phyloP scores from a whole-genome alignment of 345 rosid species.

The Anacardium occidentale region DNA sequence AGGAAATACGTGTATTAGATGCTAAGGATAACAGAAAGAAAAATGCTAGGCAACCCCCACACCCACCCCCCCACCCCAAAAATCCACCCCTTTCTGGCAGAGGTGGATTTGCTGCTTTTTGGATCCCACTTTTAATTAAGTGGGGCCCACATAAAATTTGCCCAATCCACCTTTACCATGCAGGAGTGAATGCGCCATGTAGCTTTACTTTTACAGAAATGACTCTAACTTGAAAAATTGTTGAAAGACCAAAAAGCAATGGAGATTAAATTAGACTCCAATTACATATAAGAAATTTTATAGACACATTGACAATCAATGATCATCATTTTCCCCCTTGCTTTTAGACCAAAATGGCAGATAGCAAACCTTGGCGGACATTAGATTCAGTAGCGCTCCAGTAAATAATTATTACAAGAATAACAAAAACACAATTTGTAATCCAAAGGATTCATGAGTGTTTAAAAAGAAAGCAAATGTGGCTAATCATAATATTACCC shows the following conservation, averaged over 20 bases:
- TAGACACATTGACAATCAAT: neutral
- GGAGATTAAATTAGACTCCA: neutral
- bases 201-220: too few relatives aligned
- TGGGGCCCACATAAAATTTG: too few relatives aligned
- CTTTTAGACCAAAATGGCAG: neutral
- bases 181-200: too few relatives aligned
- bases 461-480: neutral
- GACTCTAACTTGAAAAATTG: neutral
- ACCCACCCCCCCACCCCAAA: too few relatives aligned
- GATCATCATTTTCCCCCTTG: neutral
- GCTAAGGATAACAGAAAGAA: neutral
- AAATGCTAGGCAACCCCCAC: too few relatives aligned
- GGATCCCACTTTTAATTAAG: too few relatives aligned
- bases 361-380: neutral
- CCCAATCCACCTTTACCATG: too few relatives aligned
- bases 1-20: constrained; percentile 5
- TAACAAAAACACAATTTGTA: neutral
- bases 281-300: neutral
- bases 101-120: too few relatives aligned
- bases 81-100: too few relatives aligned
- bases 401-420: neutral
- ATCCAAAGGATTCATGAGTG: neutral
- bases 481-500: neutral
- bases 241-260: neutral
- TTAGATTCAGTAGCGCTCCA: neutral